Evolutionary conservation across 176 grass and related monocot genomes (phyloP).

Genomic region (Chrysopogon serrulatus): DNA sequence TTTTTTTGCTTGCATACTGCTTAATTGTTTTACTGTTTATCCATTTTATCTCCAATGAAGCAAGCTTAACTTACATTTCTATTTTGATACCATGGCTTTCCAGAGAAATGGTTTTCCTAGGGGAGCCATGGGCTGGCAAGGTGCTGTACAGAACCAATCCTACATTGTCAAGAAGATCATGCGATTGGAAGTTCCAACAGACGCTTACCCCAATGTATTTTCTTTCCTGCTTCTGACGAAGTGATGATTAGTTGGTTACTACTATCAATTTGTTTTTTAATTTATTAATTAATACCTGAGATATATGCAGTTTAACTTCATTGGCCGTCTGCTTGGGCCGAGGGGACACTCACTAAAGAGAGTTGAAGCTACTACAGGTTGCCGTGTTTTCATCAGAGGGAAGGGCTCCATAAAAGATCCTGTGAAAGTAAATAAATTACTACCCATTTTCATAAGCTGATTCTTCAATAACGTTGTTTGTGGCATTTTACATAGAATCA

Average conservation of each 20-base stretch:
- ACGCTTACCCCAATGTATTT: slow-evolving; percentile 63
- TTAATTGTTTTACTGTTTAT: background rate
- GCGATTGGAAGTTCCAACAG: slow-evolving; percentile 59
- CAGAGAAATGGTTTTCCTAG: slow-evolving; percentile 61
- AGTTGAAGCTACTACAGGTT: slow-evolving; percentile 73
- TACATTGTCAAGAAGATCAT: slow-evolving; percentile 78
- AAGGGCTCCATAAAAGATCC: slow-evolving; percentile 86
- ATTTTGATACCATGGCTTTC: background rate
- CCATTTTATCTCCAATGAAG: background rate
- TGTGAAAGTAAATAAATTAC: slow-evolving; percentile 48
- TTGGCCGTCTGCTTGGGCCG: slow-evolving; percentile 74
- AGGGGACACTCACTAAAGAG: slow-evolving; percentile 82
- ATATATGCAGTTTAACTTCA: slow-evolving; percentile 72
- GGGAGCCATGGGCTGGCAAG: slow-evolving; percentile 56
- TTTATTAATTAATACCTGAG: slow-evolving; percentile 2
- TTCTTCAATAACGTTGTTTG: background rate
- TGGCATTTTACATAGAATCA: background rate
- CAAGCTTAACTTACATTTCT: background rate
- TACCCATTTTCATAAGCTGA: background rate
- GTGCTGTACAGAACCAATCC: slow-evolving; percentile 39
- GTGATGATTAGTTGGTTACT: background rate
- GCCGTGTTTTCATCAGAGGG: slow-evolving; percentile 82
- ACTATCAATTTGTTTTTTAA: background rate
- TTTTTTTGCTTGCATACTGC: background rate
- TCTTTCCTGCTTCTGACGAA: background rate